Evolutionary conservation across 2,329 filamentous ascomycete genomes (phyloP).

Genomic region (Talaromyces sp.): DNA sequence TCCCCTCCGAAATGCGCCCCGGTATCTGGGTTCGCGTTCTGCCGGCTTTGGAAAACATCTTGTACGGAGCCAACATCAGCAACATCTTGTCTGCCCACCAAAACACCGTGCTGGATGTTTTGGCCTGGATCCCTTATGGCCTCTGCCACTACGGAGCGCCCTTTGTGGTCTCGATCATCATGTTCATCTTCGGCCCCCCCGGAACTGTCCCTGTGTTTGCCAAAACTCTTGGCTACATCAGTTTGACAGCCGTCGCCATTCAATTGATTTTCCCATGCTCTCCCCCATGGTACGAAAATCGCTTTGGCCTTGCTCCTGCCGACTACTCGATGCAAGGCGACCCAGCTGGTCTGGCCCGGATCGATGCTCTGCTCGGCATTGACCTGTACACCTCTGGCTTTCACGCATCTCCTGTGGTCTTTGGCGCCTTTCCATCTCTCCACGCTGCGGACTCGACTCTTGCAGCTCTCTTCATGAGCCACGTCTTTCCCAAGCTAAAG

Average conservation of each 20-base stretch:
- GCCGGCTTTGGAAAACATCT: constrained; percentile 89
- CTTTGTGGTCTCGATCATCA: constrained; percentile 67
- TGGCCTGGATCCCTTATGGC: constrained; percentile 92
- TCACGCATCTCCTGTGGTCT: constrained; percentile 82
- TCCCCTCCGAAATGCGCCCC: constrained; percentile 79
- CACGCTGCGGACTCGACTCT: constrained; percentile 86
- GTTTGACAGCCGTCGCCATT: constrained; percentile 77
- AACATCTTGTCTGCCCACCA: constrained; percentile 92
- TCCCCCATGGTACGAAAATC: constrained; percentile 94
- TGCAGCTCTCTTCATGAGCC: constrained; percentile 87
- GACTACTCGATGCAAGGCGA: constrained; percentile 89
- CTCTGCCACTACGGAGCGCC: constrained; percentile 85
- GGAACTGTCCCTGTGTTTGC: constrained; percentile 80
- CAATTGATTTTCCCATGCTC: constrained; percentile 91
- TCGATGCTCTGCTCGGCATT: constrained; percentile 84
- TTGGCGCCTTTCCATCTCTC: constrained; percentile 89
- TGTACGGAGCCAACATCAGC: constrained; percentile 92
- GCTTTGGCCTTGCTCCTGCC: constrained; percentile 82
- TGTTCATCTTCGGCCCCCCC: constrained; percentile 86
- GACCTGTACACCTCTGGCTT: constrained; percentile 93
- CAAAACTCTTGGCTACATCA: constrained; percentile 87
- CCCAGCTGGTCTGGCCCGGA: constrained; percentile 79
- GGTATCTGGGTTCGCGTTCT: constrained; percentile 94
- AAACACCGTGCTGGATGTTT: constrained; percentile 72
- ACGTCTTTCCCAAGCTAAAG: constrained; percentile 79